Base-by-base conservation (phyloP, 208 protist species). In the Plasmodiophora brassicae region DNA sequence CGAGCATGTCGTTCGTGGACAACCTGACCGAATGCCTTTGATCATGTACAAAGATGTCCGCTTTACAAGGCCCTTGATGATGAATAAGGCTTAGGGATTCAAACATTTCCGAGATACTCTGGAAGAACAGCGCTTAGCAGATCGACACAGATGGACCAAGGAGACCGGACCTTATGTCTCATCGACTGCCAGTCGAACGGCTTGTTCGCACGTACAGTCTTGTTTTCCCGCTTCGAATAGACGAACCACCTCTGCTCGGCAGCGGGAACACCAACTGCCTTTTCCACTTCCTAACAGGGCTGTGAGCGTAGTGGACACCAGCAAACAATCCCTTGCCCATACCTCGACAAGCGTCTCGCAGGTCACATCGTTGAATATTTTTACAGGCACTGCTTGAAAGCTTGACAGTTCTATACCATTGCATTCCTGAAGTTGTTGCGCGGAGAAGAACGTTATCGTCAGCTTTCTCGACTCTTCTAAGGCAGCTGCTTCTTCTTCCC, bases 401-500 rank as follows among this genome's bases (percentile, higher is more conserved):
- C 14, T 8, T 45, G 36, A 54, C n/a, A 86, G 38, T 54, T 45
- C 38, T 20, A 45, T 54, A 35, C 43, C 83, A 54, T 45, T 86
- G 45, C 32, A 45, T 20, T 46, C 1, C 8, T 28, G 36, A 14
- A 45, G 20, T 35, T 71, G 32, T 8, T 54, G 43, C 36, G 50
- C 38, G 35, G 28, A 44, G 45, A 87, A 57, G 35, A 71, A 20
- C n/a, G 85, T 44, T 44, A 78, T 78, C 32, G n/a, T 78, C 5
- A 32, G 32, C n/a, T 78, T 78, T 8, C 41, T 78, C 20, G 65
- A n/a, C 41, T 78, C 65, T 44, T 45, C 85, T 88, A 85, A 46
- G 45, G 41, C 0, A 71, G 85, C 85, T 88, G 83, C 89, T 88
- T 88, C 65, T 85, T 83, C 41, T 78, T 65, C 54, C 53, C 1